Evolutionary conservation across 2,329 filamentous ascomycete genomes (phyloP).

Genomic region (Zasmidium cellare): DNA sequence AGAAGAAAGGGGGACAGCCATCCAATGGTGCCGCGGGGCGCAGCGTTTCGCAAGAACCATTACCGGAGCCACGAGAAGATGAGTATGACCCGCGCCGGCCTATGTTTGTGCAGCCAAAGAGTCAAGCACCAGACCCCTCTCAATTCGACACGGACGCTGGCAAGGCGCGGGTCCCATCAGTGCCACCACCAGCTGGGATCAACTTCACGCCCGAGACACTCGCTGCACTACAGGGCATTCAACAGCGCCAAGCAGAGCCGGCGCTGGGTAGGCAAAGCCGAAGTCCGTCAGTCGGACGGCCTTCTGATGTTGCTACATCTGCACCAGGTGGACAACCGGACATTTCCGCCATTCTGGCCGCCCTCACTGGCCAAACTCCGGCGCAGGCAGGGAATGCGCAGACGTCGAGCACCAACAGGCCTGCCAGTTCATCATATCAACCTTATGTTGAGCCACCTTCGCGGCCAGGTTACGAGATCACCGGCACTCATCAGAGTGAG

Average conservation of each 20-base stretch:
- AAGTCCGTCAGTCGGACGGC: slow-evolving; percentile 22
- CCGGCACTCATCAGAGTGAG: slow-evolving; percentile 8
- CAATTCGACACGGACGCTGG: slow-evolving; percentile 33
- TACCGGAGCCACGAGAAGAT: slow-evolving; percentile 43
- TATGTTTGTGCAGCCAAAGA: slow-evolving; percentile 19
- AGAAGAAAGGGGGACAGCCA: slow-evolving; percentile 11
- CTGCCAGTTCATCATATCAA: slow-evolving; percentile 17
- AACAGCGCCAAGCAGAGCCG: background rate
- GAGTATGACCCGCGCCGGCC: slow-evolving; percentile 52
- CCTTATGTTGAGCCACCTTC: slow-evolving; percentile 7
- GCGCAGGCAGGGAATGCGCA: slow-evolving; percentile 18
- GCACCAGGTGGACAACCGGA: slow-evolving; percentile 16
- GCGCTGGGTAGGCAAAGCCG: slow-evolving; percentile 10
- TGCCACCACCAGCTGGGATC: slow-evolving; percentile 1
- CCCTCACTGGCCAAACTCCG: slow-evolving; percentile 21
- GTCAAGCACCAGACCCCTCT: slow-evolving; percentile 25
- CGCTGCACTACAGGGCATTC: slow-evolving; percentile 24
- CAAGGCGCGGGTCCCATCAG: slow-evolving; percentile 12
- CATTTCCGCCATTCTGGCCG: slow-evolving; percentile 32
- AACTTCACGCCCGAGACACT: slow-evolving; percentile 26
- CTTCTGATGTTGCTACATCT: slow-evolving; percentile 4
- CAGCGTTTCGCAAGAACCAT: slow-evolving; percentile 28
- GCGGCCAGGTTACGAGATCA: slow-evolving; percentile 2
- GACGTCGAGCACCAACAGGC: slow-evolving; percentile 10
- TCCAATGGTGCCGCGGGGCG: slow-evolving; percentile 21